Percentiles rank a stretch among this genome's conserved stretches.
Evolutionary conservation across 2,329 filamentous ascomycete species (phyloP).

Genomic region (Penicillium thymicola): DNA sequence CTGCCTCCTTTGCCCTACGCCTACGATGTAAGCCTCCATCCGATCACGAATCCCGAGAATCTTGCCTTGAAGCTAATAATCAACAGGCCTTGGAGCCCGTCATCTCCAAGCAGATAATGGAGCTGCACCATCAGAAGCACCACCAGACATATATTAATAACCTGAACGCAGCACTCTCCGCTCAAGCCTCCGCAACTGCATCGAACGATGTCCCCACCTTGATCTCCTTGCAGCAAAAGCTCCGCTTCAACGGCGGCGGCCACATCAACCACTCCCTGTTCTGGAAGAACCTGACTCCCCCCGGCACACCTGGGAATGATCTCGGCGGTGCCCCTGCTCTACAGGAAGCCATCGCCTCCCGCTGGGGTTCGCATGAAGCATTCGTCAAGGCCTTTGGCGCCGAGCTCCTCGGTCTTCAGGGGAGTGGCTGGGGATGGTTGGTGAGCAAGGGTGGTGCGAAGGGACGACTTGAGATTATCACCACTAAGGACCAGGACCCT

Average conservation of each 20-base stretch:
- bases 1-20: slow-evolving; percentile 66
- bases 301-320: slow-evolving; percentile 56
- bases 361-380: slow-evolving; percentile 65
- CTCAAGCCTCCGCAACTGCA: slow-evolving; percentile 56
- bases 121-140: slow-evolving; percentile 89
- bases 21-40: slow-evolving; percentile 61
- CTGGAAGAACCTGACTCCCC: slow-evolving; percentile 76
- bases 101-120: slow-evolving; percentile 88
- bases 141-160: slow-evolving; percentile 90
- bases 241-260: slow-evolving; percentile 87
- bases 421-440: slow-evolving; percentile 86
- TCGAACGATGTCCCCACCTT: slow-evolving; percentile 61
- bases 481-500: slow-evolving; percentile 84
- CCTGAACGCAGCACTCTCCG: slow-evolving; percentile 73
- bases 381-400: slow-evolving; percentile 67
- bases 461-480: slow-evolving; percentile 66
- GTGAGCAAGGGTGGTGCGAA: slow-evolving; percentile 60
- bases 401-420: slow-evolving; percentile 68
- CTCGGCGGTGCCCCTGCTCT: slow-evolving; percentile 55
- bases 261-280: slow-evolving; percentile 93
- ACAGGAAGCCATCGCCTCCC: slow-evolving; percentile 57
- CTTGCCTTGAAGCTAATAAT: slow-evolving; percentile 52
- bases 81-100: slow-evolving; percentile 70
- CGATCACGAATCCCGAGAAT: background rate
- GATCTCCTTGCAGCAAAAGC: slow-evolving; percentile 64